These are phyloP conservation scores for Pseudogymnoascus sp. DNA, from an alignment of 2,329 filamentous ascomycete species.

Conservation along the genomic window DNA sequence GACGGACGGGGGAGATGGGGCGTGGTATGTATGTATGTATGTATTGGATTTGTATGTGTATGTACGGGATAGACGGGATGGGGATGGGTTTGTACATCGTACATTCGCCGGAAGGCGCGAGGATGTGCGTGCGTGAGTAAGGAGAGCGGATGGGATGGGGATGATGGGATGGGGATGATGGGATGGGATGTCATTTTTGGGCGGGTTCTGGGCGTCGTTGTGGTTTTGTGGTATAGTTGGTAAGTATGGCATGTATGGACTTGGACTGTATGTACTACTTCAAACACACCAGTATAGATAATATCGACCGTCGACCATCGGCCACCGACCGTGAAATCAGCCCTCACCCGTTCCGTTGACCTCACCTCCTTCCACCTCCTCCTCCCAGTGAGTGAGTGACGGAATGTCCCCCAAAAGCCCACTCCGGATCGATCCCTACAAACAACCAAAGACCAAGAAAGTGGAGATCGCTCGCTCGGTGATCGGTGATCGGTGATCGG, in stretches of 20 bases:
- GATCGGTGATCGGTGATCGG: background rate
- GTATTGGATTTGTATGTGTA: background rate
- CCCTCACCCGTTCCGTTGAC: no score
- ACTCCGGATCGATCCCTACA: no score
- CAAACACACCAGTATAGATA: no score
- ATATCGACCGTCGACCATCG: no score
- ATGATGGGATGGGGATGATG: background rate
- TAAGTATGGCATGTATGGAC: no score
- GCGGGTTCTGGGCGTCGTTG: no score
- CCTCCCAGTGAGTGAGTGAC: no score
- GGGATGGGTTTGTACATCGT: background rate
- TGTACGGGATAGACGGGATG: background rate
- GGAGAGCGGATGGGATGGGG: background rate
- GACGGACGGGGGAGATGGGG: background rate
- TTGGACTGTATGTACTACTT: no score
- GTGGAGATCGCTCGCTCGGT: background rate
- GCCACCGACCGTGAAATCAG: no score
- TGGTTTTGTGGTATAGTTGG: background rate
- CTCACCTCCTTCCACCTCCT: no score
- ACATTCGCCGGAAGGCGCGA: background rate
- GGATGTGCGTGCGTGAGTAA: background rate
- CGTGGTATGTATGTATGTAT: background rate
- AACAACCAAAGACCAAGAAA: background rate
- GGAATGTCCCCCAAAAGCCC: no score
- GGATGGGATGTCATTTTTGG: background rate